phyloP scores from a whole-genome alignment of 2,329 filamentous ascomycete species.

The Scolecobasidium constrictum region DNA sequence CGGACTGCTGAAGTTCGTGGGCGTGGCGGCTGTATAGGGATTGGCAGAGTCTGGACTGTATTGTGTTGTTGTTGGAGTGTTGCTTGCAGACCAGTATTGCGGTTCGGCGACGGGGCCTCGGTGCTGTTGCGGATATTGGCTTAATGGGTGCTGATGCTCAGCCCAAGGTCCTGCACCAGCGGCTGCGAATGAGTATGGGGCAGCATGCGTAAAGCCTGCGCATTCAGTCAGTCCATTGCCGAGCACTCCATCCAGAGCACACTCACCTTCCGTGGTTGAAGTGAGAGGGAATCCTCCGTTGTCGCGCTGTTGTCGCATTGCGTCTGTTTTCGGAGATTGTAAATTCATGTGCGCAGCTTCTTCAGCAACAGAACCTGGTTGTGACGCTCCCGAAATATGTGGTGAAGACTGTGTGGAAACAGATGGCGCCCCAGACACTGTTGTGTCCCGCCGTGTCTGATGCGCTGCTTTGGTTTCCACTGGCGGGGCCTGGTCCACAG shows the following conservation, averaged over 20 bases:
- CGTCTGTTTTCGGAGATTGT: conserved; percentile 3
- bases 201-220: background rate
- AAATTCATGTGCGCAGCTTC: background rate
- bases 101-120: background rate
- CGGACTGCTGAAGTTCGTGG: conserved; percentile 7
- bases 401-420: conserved; percentile 4
- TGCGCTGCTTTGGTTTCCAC: conserved; percentile 26
- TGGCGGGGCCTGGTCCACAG: conserved; percentile 66
- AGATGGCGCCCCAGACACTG: conserved; percentile 14
- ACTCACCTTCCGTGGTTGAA: background rate
- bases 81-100: background rate
- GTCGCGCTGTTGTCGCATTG: background rate
- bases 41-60: background rate
- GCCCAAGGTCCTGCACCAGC: background rate
- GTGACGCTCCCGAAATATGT: background rate
- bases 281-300: background rate
- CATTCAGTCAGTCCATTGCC: background rate
- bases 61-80: background rate
- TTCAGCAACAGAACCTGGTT: conserved; percentile 1
- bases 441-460: conserved; percentile 12
- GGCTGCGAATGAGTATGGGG: background rate
- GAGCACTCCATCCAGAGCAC: too few species aligned
- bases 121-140: background rate
- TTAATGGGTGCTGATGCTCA: background rate
- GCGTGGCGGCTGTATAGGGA: background rate